Evolutionary conservation across 2,329 filamentous ascomycete species (phyloP), one percentile per base, ranked within the genome.

Genomic region (Penicillium sp.): DNA sequence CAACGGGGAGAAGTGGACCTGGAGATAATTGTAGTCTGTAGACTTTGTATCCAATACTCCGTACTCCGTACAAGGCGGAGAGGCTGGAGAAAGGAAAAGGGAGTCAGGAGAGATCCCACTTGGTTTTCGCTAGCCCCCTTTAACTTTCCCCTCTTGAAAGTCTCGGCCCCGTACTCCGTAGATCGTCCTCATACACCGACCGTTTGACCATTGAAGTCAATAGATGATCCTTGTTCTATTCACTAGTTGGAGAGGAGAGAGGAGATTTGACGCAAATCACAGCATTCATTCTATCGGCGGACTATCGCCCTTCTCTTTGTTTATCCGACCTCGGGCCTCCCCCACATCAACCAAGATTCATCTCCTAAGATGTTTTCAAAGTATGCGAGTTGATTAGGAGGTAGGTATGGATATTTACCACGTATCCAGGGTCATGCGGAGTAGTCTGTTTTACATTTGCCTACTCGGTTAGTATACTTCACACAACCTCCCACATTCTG

Each of bases 101-200:
- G 56, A 57, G 54, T 57, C 50, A 54, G 52, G 56, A 55, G 55
- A 47, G 49, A 42, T 41, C 40, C 46, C 44, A 58, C 49, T 52
- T 53, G 46, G n/a, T n/a, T 54, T 55, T 52, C 44, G 36, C 50
- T 59, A 60, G 55, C 53, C 57, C 54, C 56, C 47, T 50, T 50
- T 57, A 53, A 36, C 43, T 37, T 47, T 44, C 53, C 48, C 53
- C 54, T 50, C 51, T 46, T 49, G 34, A n/a, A 51, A 54, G 57
- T 62, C 61, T 62, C 56, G 59, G 51, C 56, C 60, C 51, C 50
- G 59, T 56, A 58, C 56, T 59, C 51, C 50, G 59, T 56, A 58
- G 62, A 64, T 64, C 63, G 18, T 22, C 42, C 53, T 56, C 61
- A 65, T 55, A 59, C 57, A 60, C 57, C 54, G 58, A 60, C 55